Percentiles rank a stretch among this genome's conserved stretches.
Conservation (phyloP, 2,329 filamentous ascomycete species). For the Fonsecaea pedrosoi region DNA sequence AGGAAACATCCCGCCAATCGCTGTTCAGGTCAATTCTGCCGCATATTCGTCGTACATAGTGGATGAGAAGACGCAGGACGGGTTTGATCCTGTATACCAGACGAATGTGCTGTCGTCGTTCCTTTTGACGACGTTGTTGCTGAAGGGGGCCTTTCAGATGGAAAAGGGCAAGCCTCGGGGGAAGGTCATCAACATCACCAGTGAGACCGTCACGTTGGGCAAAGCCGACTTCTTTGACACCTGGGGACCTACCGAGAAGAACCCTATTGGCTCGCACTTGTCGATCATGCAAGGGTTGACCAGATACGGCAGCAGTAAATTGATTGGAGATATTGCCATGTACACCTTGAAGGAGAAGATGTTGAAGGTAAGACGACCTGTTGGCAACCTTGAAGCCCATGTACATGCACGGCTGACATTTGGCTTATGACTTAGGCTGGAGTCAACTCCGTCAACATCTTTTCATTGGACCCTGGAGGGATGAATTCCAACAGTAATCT, state of each 20-base stretch:
- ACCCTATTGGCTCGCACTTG: conserved; percentile 3
- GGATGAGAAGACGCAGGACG: conserved; percentile 10
- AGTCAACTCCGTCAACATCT: conserved; percentile 13
- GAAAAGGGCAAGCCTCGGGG: neutral
- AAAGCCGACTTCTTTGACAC: conserved; percentile 15
- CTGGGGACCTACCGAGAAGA: conserved; percentile 19
- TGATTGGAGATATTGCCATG: conserved; percentile 13
- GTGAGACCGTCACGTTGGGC: conserved; percentile 8
- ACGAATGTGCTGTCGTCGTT: conserved; percentile 16
- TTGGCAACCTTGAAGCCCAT: neutral
- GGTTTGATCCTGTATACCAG: conserved; percentile 15
- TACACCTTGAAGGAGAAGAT: conserved; percentile 21
- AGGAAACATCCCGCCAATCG: conserved; percentile 5
- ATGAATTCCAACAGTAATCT: conserved; percentile 20
- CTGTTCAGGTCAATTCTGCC: conserved; percentile 15
- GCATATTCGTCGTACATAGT: conserved; percentile 16
- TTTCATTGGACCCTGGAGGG: conserved; percentile 16
- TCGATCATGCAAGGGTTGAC: conserved; percentile 14
- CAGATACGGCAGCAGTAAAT: conserved; percentile 20
- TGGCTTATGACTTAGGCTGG: neutral
- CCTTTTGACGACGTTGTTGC: conserved; percentile 16
- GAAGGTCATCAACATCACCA: conserved; percentile 14
- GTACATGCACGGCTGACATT: neutral
- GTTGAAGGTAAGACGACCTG: neutral
- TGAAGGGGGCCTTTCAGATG: conserved; percentile 7